Evolutionary conservation across 352 stramenopile species (phyloP).

Genomic region (Pythium aphanidermatum): DNA sequence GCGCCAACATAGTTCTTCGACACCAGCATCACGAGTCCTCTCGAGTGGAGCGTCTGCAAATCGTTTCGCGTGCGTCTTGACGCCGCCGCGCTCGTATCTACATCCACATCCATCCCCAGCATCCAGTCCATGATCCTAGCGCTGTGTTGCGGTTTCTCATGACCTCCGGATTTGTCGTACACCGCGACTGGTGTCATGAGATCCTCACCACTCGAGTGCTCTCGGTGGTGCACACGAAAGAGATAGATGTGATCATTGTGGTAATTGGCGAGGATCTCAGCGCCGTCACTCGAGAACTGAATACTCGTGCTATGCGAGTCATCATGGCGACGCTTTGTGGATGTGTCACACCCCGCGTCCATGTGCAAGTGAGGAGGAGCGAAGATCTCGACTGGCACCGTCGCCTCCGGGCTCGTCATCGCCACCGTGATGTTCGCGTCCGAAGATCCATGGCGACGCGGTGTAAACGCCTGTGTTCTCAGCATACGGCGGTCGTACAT

Average conservation of each 20-base stretch:
- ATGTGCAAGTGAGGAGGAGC: conserved; percentile 71
- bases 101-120: conserved; percentile 7
- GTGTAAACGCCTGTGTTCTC: conserved; percentile 23
- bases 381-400: conserved; percentile 55
- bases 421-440: conserved; percentile 5
- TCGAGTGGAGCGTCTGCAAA: conserved; percentile 21
- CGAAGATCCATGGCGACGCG: conserved; percentile 9
- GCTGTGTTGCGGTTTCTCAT: background rate
- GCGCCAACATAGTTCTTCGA: conserved; percentile 28
- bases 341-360: conserved; percentile 37
- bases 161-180: conserved; percentile 11
- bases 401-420: conserved; percentile 23
- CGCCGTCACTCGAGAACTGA: conserved; percentile 66
- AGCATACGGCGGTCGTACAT: conserved; percentile 80
- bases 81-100: conserved; percentile 9
- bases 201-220: background rate
- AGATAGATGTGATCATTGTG: conserved; percentile 86
- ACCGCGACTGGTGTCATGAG: background rate
- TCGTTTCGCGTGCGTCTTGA: conserved; percentile 7
- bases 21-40: conserved; percentile 25
- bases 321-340: conserved; percentile 37
- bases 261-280: conserved; percentile 71
- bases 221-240: conserved; percentile 43
- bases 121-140: background rate
- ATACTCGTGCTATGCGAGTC: conserved; percentile 74